These are phyloP conservation scores for Coemansia sp. DNA, from an alignment of 192 early-diverging fungal genomes.

Conservation along the genomic window DNA sequence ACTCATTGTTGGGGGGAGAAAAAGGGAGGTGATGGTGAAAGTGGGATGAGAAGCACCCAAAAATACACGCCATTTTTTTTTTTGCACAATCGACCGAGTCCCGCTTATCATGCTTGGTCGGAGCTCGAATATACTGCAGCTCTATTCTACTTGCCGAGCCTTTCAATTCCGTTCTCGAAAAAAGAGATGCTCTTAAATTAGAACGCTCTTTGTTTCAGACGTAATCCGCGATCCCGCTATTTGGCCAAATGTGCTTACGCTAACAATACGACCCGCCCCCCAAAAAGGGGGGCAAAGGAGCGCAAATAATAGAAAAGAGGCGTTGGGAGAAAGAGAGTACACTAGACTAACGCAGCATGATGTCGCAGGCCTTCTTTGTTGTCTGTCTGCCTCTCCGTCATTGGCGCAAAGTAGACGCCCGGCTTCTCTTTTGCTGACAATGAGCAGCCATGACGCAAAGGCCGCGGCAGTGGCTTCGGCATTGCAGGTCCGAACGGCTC, in stretches of 20 bases:
- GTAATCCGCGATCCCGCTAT: background rate
- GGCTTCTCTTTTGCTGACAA: background rate
- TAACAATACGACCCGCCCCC: background rate
- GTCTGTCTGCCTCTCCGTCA: background rate
- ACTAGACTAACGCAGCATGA: background rate
- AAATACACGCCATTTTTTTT: background rate
- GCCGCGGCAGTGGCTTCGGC: background rate
- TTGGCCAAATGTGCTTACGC: background rate
- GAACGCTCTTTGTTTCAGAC: background rate
- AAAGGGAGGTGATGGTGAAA: background rate
- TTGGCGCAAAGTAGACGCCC: background rate
- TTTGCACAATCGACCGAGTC: background rate
- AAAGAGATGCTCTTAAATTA: constrained; percentile 6
- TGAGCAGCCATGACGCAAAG: background rate
- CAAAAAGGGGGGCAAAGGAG: background rate
- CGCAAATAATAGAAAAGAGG: background rate
- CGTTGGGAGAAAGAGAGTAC: background rate
- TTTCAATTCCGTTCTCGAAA: background rate
- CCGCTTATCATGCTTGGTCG: background rate
- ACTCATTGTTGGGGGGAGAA: background rate
- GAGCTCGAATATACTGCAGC: constrained; percentile 2
- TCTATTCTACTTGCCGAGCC: background rate
- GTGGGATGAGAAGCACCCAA: background rate
- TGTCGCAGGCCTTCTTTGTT: background rate
- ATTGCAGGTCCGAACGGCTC: background rate